phyloP scores from a whole-genome alignment of 306 rosid species.

The Citrullus mucosospermus region DNA sequence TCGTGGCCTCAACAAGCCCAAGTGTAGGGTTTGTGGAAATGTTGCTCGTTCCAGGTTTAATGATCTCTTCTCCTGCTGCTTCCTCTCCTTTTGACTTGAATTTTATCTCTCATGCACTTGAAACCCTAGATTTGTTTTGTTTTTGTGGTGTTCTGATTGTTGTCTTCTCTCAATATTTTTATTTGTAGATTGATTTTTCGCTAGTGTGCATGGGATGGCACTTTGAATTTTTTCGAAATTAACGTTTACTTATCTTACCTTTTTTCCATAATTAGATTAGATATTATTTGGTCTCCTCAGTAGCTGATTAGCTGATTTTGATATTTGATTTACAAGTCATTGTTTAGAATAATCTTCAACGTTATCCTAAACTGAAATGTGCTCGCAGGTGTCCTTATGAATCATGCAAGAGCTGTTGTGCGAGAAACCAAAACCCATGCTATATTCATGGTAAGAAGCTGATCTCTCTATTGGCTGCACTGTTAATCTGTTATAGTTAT shows the following conservation, averaged over 20 bases:
- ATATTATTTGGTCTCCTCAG: background rate
- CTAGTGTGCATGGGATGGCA: background rate
- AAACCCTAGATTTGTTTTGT: constrained; percentile 7
- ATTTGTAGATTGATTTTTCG: background rate
- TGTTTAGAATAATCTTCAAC: background rate
- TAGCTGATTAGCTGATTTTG: background rate
- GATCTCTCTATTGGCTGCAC: background rate
- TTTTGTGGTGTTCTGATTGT: background rate
- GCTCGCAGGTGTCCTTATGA: constrained; percentile 74
- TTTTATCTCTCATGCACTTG: background rate
- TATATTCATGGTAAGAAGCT: constrained; percentile 60
- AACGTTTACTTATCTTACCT: background rate
- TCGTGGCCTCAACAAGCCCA: constrained; percentile 58
- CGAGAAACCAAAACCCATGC: constrained; percentile 90
- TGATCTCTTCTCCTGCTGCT: background rate
- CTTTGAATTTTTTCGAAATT: background rate
- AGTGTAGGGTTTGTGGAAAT: constrained; percentile 85
- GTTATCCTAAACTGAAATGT: background rate
- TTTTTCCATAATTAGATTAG: background rate
- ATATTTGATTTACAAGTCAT: background rate
- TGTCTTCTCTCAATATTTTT: background rate
- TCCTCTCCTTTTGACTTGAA: background rate
- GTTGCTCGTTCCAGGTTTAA: constrained; percentile 89
- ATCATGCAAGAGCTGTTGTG: constrained; percentile 88
- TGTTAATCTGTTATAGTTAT: background rate